Evolutionary conservation across 2,329 filamentous ascomycete genomes (phyloP), one percentile per base, ranked within the genome.

Genomic region (Eurotiales sp.): DNA sequence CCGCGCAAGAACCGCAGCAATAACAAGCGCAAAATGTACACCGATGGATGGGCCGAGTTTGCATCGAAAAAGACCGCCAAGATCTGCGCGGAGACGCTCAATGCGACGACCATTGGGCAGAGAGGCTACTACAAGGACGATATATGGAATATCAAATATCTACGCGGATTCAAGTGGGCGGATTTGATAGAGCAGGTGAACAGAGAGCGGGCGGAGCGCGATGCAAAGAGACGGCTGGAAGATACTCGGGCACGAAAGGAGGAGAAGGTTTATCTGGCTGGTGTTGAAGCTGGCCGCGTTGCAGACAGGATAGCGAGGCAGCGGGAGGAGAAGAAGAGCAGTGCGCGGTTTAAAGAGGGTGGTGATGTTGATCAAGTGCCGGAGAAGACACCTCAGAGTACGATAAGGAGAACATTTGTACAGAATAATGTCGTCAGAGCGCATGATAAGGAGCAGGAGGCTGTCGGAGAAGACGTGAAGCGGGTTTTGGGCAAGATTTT

Each of bases 21-120:
- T 39, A 73, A 72, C 53, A 72, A 71, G 55, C 65, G 72, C 19
- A 70, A 74, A 50, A 67, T 64, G 3, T 76, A 74, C 56, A 63
- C 68, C 3, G 73, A 76, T 55, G 73, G 73, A 4, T 76, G 73
- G 73, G 66, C 76, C 11, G 72, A 75, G 47, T 74, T 76, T 50
- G 66, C 61, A n/a, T 72, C 70, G 23, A 75, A 74, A 54, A 70
- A 68, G 54, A 69, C 64, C 7, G 73, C 73, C 0, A 73, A 74
- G 59, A 62, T 72, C 19, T 73, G 70, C 50, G 72, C 72, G 3
- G 71, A 75, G 59, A 69, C 72, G 2, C 59, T 76, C 41, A 76
- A 76, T 59, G 71, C 72, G 23, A 62, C 62, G 3, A 69, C 67
- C 7, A 63, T 77, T 7, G 72, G 72, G 14, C 72, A 72, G 3